Evolutionary conservation across 148 eudicot genomes (phyloP).

Genomic region (Bassia scoparia): DNA sequence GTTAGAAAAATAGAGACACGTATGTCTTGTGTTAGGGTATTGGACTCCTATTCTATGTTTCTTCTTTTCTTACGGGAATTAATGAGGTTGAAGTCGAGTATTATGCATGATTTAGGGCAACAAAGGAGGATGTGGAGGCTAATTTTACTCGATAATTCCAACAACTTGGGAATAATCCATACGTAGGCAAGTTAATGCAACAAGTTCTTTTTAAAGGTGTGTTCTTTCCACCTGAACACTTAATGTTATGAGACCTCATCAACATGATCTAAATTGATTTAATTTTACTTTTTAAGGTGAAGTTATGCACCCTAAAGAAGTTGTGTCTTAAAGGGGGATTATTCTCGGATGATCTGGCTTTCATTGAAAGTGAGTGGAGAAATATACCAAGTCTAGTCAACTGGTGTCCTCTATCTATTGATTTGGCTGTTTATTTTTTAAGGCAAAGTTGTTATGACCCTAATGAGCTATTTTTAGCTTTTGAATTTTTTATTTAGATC

Average conservation of each 20-base stretch:
- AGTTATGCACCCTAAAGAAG: too few species aligned
- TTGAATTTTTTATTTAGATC: too few species aligned
- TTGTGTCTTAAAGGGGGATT: background rate
- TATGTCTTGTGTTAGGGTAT: background rate
- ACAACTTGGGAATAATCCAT: background rate
- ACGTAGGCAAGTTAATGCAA: background rate
- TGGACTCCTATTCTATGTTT: too few species aligned
- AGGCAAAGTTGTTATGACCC: background rate
- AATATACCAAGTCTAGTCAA: too few species aligned
- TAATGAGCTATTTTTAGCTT: too few species aligned
- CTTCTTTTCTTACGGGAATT: background rate
- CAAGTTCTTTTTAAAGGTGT: background rate
- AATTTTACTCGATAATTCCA: background rate
- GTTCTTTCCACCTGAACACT: too few species aligned
- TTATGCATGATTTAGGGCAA: background rate
- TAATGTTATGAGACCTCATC: too few species aligned
- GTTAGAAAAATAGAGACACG: background rate
- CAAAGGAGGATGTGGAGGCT: background rate
- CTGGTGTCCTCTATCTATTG: too few species aligned
- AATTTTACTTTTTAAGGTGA: too few species aligned
- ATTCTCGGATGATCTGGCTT: background rate
- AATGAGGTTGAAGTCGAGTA: background rate
- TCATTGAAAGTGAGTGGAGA: background rate
- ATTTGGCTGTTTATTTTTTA: background rate
- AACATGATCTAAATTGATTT: too few species aligned